phyloP scores from a whole-genome alignment of 2,329 filamentous ascomycete species.

The Aspergillus sojae region DNA sequence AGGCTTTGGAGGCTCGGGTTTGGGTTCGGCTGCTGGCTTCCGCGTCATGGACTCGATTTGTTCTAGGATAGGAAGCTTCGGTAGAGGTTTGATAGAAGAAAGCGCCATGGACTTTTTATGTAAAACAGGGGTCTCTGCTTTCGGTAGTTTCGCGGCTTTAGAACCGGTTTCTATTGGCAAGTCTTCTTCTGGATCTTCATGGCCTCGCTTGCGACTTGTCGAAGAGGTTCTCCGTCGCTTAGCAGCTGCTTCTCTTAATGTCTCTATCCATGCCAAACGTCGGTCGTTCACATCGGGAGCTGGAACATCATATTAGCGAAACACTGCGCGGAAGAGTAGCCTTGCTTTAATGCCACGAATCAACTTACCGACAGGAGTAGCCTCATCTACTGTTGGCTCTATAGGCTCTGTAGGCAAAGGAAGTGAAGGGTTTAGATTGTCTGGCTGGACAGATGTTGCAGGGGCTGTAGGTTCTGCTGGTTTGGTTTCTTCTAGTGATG shows the following conservation, averaged over 20 bases:
- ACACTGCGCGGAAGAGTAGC: not conserved
- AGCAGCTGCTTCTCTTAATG: slow-evolving; percentile 26
- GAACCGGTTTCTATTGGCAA: slow-evolving; percentile 16
- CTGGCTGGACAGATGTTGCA: not conserved
- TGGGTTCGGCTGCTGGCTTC: slow-evolving; percentile 24
- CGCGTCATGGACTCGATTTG: slow-evolving; percentile 30
- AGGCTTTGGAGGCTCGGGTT: slow-evolving; percentile 24
- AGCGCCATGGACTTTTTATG: slow-evolving; percentile 32
- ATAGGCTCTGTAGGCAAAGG: not conserved
- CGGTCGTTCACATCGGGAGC: slow-evolving; percentile 11
- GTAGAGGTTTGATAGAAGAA: slow-evolving; percentile 34
- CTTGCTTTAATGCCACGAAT: not conserved
- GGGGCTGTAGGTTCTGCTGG: not conserved
- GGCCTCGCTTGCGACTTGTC: slow-evolving; percentile 32
- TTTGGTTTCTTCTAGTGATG: not conserved
- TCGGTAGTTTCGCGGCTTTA: slow-evolving; percentile 30
- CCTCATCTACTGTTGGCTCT: not conserved
- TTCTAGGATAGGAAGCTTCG: slow-evolving; percentile 40
- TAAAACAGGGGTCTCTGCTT: slow-evolving; percentile 19
- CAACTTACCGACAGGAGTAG: not conserved
- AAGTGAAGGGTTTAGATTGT: not conserved
- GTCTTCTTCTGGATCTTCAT: slow-evolving; percentile 25
- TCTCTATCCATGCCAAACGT: slow-evolving; percentile 22
- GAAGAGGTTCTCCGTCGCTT: slow-evolving; percentile 25
- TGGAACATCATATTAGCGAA: slow-evolving; percentile 8